phyloP scores from a whole-genome alignment of 331 rosid species.

The Malus hybrid region DNA sequence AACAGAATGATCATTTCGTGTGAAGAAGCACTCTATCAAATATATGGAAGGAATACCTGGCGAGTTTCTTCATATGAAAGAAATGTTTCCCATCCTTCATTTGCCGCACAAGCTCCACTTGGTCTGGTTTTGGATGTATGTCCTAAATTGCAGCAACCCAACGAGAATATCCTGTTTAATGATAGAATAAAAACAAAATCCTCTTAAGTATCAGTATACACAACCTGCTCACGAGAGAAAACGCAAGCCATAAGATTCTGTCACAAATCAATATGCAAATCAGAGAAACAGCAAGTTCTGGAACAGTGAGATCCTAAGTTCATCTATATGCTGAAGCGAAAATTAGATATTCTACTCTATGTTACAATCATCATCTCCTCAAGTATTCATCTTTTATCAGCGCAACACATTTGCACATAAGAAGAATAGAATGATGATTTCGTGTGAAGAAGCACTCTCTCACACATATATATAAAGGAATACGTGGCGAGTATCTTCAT shows the following conservation, averaged over 20 bases:
- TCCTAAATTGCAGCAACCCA: constrained; percentile 43
- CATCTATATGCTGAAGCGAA: neutral
- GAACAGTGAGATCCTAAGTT: neutral
- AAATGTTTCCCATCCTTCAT: constrained; percentile 91
- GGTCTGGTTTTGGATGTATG: no score
- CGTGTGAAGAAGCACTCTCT: neutral
- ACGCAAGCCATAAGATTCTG: neutral
- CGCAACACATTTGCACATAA: neutral
- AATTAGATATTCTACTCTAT: neutral
- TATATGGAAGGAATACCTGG: constrained; percentile 46
- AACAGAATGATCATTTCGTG: neutral
- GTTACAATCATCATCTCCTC: neutral
- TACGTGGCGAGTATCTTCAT: constrained; percentile 92
- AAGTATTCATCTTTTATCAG: neutral
- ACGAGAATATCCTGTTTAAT: constrained; percentile 78
- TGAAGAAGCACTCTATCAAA: neutral
- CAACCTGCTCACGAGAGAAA: neutral
- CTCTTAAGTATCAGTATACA: constrained; percentile 4
- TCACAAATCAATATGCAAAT: neutral
- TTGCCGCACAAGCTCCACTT: no score
- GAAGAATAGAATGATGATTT: neutral
- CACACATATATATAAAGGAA: neutral
- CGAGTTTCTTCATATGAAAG: constrained; percentile 86
- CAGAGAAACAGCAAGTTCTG: neutral
- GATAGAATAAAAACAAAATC: neutral